Evolutionary conservation across 331 rosid genomes (phyloP).

Genomic region (Spiraea crenata): DNA sequence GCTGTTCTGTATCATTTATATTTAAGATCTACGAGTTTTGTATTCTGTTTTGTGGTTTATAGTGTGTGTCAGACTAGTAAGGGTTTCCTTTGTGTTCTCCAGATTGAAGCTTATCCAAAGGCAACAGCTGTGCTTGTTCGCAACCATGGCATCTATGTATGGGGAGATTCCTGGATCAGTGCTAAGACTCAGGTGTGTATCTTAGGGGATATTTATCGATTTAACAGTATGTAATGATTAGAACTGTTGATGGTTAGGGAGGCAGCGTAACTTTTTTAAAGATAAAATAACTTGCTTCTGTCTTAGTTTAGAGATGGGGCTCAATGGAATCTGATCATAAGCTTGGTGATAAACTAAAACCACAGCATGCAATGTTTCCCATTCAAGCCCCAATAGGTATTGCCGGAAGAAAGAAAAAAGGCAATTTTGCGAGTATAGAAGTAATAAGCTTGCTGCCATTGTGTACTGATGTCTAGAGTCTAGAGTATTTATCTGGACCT

Average conservation of each 20-base stretch:
- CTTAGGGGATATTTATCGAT: background rate
- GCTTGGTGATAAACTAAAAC: background rate
- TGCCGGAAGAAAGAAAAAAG: background rate
- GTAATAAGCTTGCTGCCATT: background rate
- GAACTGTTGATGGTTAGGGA: background rate
- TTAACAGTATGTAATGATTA: background rate
- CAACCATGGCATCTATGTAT: slow-evolving; percentile 86
- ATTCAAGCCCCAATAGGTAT: background rate
- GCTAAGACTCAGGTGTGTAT: slow-evolving; percentile 88
- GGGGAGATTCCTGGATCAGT: slow-evolving; percentile 98
- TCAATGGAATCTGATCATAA: background rate
- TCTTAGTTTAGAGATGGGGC: background rate
- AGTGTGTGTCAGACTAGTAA: slow-evolving; percentile 4
- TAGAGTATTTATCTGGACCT: background rate
- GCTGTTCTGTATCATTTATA: background rate
- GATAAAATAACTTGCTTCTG: background rate
- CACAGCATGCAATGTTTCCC: background rate
- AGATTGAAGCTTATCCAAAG: slow-evolving; percentile 95
- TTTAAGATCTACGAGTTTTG: background rate
- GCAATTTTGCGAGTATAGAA: background rate
- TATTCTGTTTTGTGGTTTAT: background rate
- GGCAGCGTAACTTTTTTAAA: background rate
- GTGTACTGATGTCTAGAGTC: background rate
- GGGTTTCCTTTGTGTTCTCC: slow-evolving; percentile 20
- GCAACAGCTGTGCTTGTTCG: slow-evolving; percentile 99